Base-by-base conservation (phyloP, 176 grass and related monocot genomes). In the Eragrostis curvula region DNA sequence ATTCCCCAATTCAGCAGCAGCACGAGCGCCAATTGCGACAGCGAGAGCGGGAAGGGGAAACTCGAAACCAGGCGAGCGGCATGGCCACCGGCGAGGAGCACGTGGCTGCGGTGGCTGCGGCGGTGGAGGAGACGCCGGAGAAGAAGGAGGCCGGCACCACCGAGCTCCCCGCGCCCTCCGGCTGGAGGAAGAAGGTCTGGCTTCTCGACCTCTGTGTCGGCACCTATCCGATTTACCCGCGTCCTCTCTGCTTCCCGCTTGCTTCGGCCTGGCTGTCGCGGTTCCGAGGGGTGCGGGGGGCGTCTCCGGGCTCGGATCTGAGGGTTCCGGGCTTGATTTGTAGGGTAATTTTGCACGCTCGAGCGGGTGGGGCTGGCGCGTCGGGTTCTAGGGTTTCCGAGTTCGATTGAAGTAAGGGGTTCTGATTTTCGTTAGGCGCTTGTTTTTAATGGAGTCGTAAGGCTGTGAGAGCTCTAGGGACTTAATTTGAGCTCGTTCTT, bases 111-210 rank as follows among this genome's bases (percentile, higher is more conserved):
- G 68, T 40, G 56, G 69, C 48, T 45, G 69, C 50, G 58, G 55
- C 29, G 77, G 61, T 30, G 40, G 55, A 69, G 80, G 30, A 69
- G 87, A 85, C 70, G 73, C 76, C 75, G 43, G 51, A 73, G 52
- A 57, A 63, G 81, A 44, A 51, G 74, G 77, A 51, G 30, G 46
- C 28, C 32, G 68, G 70, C 15, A 71, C 75, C 0, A 46, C 77
- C 9, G 91, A 89, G 77, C 77, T 89, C 11, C 60, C 68, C 1
- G 91, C 91, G 28, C 91, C 91, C 8, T 46, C 81, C 44, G 91
- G 87, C 20, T 93, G 91, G 91, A 87, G 61, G 21, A 93, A 93
- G 87, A 93, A 93, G 91, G 91, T 93, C 47, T 12, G 69, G 17
- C 51, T 30, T 30, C 36, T 57, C 36, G 12, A 13, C 47, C 30